These are phyloP conservation scores for rapeseed (Brassica napus) DNA, from an alignment of 345 rosid genomes.

Conservation along the genomic window DNA sequence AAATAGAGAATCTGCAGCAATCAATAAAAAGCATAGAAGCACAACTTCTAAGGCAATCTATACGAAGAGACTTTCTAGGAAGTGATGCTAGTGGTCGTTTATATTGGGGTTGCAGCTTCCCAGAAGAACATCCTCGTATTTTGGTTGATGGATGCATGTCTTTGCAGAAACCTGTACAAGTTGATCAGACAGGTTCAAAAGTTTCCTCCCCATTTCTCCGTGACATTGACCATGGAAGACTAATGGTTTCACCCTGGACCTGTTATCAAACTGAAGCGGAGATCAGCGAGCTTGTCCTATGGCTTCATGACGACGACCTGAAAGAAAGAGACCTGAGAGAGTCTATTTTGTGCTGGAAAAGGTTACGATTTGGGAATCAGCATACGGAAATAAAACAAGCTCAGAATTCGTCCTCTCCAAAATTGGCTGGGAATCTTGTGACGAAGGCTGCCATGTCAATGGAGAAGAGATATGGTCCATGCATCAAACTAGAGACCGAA, in stretches of 20 bases:
- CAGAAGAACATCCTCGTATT: conserved; percentile 52
- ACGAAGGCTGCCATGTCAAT: conserved; percentile 71
- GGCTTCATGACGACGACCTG: conserved; percentile 65
- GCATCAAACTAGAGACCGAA: conserved; percentile 46
- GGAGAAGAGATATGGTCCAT: conserved; percentile 74
- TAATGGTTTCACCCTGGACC: conserved; percentile 53
- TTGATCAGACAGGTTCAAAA: conserved; percentile 50
- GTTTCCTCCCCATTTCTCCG: conserved; percentile 56
- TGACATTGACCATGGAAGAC: conserved; percentile 43
- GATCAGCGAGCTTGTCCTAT: conserved; percentile 60
- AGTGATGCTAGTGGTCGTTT: conserved; percentile 74
- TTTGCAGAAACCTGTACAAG: conserved; percentile 43
- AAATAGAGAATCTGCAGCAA: conserved; percentile 57
- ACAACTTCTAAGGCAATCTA: conserved; percentile 61
- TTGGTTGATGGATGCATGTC: conserved; percentile 74
- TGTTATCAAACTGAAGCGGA: conserved; percentile 74
- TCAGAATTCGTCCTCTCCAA: conserved; percentile 34
- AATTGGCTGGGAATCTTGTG: conserved; percentile 43
- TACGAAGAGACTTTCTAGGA: conserved; percentile 87
- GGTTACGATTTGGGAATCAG: conserved; percentile 53
- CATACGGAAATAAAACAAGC: conserved; percentile 40
- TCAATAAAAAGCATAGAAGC: conserved; percentile 57
- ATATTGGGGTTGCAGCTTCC: conserved; percentile 75
- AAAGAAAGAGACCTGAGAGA: conserved; percentile 81
- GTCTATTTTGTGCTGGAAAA: conserved; percentile 61